A percentile compares a stretch with the other conserved stretches of the same genome.
Conservation (phyloP, 140 eudicot species). For the Bidens hawaiensis region DNA sequence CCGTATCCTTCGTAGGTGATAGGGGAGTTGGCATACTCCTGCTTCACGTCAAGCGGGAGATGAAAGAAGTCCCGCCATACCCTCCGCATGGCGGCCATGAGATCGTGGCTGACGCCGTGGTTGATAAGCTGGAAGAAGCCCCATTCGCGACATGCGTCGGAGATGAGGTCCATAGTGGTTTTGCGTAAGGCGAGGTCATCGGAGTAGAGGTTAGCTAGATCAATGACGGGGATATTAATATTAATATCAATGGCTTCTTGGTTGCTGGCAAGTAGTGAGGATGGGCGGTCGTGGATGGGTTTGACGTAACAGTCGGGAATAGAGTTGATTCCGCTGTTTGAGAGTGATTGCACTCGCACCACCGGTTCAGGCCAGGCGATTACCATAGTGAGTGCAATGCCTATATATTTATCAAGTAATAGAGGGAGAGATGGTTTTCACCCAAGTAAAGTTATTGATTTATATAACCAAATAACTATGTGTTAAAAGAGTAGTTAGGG, state of each 20-base stretch:
- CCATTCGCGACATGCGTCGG: slow-evolving; percentile 61
- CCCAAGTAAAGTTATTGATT: too few relatives aligned
- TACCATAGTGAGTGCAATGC: too few relatives aligned
- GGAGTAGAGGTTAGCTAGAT: slow-evolving; percentile 36
- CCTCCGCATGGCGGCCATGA: slow-evolving; percentile 40
- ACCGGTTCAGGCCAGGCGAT: slow-evolving; percentile 70
- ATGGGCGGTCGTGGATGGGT: slow-evolving; percentile 22
- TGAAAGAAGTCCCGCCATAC: slow-evolving; percentile 63
- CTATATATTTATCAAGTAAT: too few relatives aligned
- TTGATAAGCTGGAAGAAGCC: slow-evolving; percentile 68
- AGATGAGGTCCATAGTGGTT: slow-evolving; percentile 21
- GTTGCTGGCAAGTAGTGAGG: slow-evolving; percentile 12
- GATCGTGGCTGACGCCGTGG: slow-evolving; percentile 55
- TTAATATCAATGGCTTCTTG: not conserved
- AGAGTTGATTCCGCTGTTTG: slow-evolving; percentile 52
- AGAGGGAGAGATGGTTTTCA: too few relatives aligned
- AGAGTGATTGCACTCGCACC: slow-evolving; percentile 59
- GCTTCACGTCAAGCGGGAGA: slow-evolving; percentile 53
- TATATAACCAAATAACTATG: too few relatives aligned
- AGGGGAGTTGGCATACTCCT: slow-evolving; percentile 53
- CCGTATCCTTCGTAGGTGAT: slow-evolving; percentile 76
- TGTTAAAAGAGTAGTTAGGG: too few relatives aligned
- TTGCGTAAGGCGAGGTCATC: slow-evolving; percentile 19
- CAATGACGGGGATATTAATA: slow-evolving; percentile 46
- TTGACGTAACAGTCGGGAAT: slow-evolving; percentile 64